Base-by-base conservation (phyloP, 2,329 filamentous ascomycete genomes). In the Arthrobotrys musiformis region DNA sequence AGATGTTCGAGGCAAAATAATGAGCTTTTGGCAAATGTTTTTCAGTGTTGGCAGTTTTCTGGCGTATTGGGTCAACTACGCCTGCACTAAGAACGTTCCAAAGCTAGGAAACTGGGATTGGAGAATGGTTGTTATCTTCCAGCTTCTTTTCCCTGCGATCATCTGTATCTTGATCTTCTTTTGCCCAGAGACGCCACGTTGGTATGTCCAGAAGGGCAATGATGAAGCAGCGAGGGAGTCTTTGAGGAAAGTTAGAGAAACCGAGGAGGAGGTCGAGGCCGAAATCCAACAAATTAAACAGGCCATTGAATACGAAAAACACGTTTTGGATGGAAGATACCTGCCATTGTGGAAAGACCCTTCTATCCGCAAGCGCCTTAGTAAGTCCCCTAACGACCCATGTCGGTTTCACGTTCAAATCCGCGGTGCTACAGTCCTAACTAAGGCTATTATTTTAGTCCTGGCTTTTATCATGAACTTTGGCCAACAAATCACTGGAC, bases 341-440 rank as follows among this genome's bases (percentile, higher is more conserved):
- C 92, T 92, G 83, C 90, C 90, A 0, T 86, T 92, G 17, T 92
- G 90, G 88, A 90, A 90, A 82, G 90, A 92, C 82, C 86, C 86
- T 30, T 91, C 89, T 7, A 84, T 92, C 44, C 87, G 90, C 79
- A 90, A 89, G 85, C 88, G 90, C 60, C 86, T 92, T 79, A 84
- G 72, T 76, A 70, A 70, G 72, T 56, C 17, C 24, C 15, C 28
- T 9, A 13, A n/a, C n/a, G n/a, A n/a, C n/a, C n/a, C n/a, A n/a
- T n/a, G n/a, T n/a, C n/a, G n/a, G 4, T 15, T 17, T 24, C n/a
- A 17, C 15, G 17, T 56, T 35, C 13, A 17, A 2, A 4, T 48
- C 9, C 4, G 19, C n/a, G 56, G 35, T 22, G 8, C 40, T 40
- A 42, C n/a, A n/a, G 40, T n/a, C 0, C 13, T 26, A 19, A 11